Evolutionary conservation across 2,329 filamentous ascomycete genomes (phyloP).

Genomic region (Dactylellina drechsleri): DNA sequence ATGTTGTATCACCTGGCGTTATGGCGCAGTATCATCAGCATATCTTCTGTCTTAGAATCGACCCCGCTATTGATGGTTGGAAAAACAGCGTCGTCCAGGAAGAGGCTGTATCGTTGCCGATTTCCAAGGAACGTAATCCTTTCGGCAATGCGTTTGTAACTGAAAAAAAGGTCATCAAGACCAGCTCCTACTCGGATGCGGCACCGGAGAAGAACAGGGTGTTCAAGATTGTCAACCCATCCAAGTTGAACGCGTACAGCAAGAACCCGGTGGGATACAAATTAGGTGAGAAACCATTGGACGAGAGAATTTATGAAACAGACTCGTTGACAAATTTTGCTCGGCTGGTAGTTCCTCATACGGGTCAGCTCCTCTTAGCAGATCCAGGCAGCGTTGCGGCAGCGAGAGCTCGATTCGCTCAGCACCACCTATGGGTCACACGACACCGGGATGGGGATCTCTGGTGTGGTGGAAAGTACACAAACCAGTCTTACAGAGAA

Average conservation of each 20-base stretch:
- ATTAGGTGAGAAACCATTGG: slow-evolving; percentile 64
- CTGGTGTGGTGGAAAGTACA: slow-evolving; percentile 69
- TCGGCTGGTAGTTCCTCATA: slow-evolving; percentile 54
- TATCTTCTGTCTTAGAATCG: slow-evolving; percentile 76
- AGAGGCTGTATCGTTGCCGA: slow-evolving; percentile 65
- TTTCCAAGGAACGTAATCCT: slow-evolving; percentile 54
- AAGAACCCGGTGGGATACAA: slow-evolving; percentile 68
- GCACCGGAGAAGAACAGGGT: slow-evolving; percentile 64
- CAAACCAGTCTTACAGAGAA: slow-evolving; percentile 67
- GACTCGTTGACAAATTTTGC: slow-evolving; percentile 34
- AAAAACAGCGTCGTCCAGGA: slow-evolving; percentile 68
- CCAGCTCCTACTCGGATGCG: slow-evolving; percentile 51
- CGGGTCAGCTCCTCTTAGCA: slow-evolving; percentile 53
- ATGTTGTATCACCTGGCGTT: slow-evolving; percentile 69
- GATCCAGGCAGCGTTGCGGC: slow-evolving; percentile 47
- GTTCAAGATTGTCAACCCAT: slow-evolving; percentile 70
- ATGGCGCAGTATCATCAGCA: slow-evolving; percentile 77
- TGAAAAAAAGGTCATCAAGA: slow-evolving; percentile 49
- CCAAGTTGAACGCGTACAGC: slow-evolving; percentile 67
- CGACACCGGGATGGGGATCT: slow-evolving; percentile 67
- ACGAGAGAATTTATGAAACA: slow-evolving; percentile 18
- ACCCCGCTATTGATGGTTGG: slow-evolving; percentile 70
- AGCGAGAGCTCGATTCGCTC: slow-evolving; percentile 50
- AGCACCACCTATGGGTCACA: slow-evolving; percentile 62
- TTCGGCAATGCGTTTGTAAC: slow-evolving; percentile 52